phyloP scores from a whole-genome alignment of 192 early-diverging fungal species.

The Entomortierella beljakovae region DNA sequence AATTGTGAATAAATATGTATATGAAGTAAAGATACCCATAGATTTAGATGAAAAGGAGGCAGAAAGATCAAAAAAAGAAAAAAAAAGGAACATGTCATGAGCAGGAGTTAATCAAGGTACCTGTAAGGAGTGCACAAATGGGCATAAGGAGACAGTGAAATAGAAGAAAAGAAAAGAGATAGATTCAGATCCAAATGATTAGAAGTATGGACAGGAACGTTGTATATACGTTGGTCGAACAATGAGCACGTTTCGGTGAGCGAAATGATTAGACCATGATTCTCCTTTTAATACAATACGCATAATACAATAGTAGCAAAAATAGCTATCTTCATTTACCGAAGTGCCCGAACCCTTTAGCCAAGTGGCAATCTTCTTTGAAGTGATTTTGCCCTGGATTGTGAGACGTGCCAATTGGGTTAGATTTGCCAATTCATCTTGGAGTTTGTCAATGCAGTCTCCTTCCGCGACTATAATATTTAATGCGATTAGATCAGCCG shows the following conservation, averaged over 20 bases:
- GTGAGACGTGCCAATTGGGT: slow-evolving; percentile 13
- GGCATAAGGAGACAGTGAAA: neutral
- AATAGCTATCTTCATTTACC: neutral
- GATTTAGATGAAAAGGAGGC: too few species aligned
- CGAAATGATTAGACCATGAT: neutral
- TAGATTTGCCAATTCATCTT: slow-evolving; percentile 21
- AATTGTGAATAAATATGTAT: too few species aligned
- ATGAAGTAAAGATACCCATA: too few species aligned
- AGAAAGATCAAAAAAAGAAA: neutral
- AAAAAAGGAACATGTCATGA: neutral
- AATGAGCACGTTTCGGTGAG: neutral
- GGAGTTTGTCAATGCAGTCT: slow-evolving; percentile 22
- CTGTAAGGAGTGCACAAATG: neutral
- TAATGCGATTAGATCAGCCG: neutral
- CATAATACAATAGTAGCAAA: neutral
- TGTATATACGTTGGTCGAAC: neutral
- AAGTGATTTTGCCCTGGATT: slow-evolving; percentile 41
- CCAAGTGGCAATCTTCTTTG: slow-evolving; percentile 45
- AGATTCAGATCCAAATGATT: too few species aligned
- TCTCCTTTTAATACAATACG: too few species aligned
- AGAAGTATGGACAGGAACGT: neutral
- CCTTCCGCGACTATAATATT: slow-evolving; percentile 37
- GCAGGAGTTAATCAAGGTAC: neutral
- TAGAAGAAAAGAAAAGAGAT: neutral
- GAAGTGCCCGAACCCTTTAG: slow-evolving; percentile 20